phyloP scores from a whole-genome alignment of 2,329 filamentous ascomycete genomes.

The Xylaria multiplex region DNA sequence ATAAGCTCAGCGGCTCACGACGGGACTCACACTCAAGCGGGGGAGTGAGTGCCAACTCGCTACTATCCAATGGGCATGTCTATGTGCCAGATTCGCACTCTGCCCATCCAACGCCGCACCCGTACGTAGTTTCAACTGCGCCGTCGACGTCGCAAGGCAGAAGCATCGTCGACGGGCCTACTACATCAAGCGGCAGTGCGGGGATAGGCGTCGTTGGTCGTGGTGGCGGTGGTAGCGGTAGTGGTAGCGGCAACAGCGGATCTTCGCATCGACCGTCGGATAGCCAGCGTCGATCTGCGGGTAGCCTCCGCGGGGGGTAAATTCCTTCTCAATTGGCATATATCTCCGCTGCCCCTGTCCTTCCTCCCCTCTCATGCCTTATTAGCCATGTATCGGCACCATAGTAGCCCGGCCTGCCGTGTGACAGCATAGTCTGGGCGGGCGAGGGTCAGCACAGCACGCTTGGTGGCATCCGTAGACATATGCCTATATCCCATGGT shows the following conservation, averaged over 20 bases:
- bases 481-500: not conserved
- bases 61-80: conserved; percentile 50
- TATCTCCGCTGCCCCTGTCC: conserved; percentile 23
- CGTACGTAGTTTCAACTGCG: conserved; percentile 39
- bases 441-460: not conserved
- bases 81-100: conserved; percentile 49
- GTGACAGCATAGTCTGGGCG: conserved; percentile 33
- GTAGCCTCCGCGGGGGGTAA: conserved; percentile 48
- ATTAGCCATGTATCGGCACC: conserved; percentile 41
- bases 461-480: not conserved
- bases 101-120: conserved; percentile 37
- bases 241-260: conserved; percentile 36
- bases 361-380: conserved; percentile 8
- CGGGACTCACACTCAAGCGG: conserved; percentile 44
- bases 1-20: conserved; percentile 39
- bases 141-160: conserved; percentile 32
- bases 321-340: conserved; percentile 18
- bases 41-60: conserved; percentile 38
- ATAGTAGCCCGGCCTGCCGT: conserved; percentile 41
- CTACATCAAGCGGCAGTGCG: conserved; percentile 5
- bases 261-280: conserved; percentile 44
- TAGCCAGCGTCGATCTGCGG: conserved; percentile 48
- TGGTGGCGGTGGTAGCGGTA: conserved; percentile 33
- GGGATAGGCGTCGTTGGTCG: not conserved
- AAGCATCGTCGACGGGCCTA: conserved; percentile 34